A percentile compares a stretch with the other conserved stretches of the same genome.
These are phyloP conservation scores for Cyclotella cryptica DNA, from an alignment of 108 stramenopile genomes.

Conservation along the genomic window DNA sequence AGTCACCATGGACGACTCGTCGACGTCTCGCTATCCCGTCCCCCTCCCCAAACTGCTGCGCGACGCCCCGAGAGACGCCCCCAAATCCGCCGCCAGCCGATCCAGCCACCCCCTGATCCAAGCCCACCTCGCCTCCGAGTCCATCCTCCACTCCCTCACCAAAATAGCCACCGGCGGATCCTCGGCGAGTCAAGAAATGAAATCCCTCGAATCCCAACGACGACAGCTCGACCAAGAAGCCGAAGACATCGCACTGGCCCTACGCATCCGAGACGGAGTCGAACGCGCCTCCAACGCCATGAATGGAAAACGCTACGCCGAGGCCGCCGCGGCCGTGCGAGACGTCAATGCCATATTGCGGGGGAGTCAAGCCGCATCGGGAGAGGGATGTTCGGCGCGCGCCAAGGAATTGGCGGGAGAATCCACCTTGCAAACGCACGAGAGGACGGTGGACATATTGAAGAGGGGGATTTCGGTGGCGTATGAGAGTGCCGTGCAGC, in stretches of 20 bases:
- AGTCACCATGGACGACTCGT: too few relatives aligned
- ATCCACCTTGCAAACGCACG: slow-evolving; percentile 51
- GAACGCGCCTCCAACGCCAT: slow-evolving; percentile 57
- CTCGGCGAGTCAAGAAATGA: slow-evolving; percentile 82
- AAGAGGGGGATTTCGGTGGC: slow-evolving; percentile 56
- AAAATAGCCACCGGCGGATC: slow-evolving; percentile 87
- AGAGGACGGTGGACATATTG: slow-evolving; percentile 52
- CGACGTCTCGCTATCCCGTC: not conserved
- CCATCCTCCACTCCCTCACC: slow-evolving; percentile 78
- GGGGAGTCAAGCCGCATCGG: slow-evolving; percentile 3
- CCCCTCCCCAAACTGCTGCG: slow-evolving; percentile 14
- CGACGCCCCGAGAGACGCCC: too few relatives aligned
- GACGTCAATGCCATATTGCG: slow-evolving; percentile 46
- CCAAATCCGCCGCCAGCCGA: slow-evolving; percentile 34
- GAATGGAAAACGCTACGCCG: slow-evolving; percentile 58
- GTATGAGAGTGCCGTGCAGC: slow-evolving; percentile 69
- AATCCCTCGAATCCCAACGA: slow-evolving; percentile 73
- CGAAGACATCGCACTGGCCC: slow-evolving; percentile 67
- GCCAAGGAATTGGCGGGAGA: not conserved
- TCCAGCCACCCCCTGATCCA: slow-evolving; percentile 38
- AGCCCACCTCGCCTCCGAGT: slow-evolving; percentile 73
- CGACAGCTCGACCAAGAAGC: slow-evolving; percentile 69
- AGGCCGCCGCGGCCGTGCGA: slow-evolving; percentile 64
- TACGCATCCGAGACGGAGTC: slow-evolving; percentile 60
- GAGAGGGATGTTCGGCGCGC: not conserved